A percentile compares a stretch with the other conserved stretches of the same genome.
Evolutionary conservation across 1,139 yeast genomes (phyloP).

Genomic region (Kazachstania sp.): DNA sequence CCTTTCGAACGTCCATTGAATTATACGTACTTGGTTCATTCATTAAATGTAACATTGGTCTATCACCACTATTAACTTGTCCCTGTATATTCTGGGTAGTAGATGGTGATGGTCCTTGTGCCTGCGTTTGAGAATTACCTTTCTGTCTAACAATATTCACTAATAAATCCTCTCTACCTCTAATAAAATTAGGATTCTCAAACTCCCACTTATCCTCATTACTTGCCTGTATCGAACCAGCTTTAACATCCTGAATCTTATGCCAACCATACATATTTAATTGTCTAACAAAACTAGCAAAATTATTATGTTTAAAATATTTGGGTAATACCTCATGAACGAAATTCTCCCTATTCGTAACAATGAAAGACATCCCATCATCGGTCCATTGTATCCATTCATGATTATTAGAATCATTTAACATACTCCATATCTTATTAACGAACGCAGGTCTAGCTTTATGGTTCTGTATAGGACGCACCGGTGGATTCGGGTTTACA

Average conservation of each 20-base stretch:
- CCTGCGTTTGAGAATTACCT: conserved; percentile 11
- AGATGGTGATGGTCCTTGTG: too few species aligned
- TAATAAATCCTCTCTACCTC: conserved; percentile 62
- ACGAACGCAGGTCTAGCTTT: conserved; percentile 77
- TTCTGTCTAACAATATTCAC: conserved; percentile 57
- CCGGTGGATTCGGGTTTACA: not conserved
- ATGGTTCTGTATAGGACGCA: conserved; percentile 1
- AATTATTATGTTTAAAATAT: conserved; percentile 89
- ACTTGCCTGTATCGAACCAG: conserved; percentile 30
- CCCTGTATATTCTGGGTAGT: too few species aligned
- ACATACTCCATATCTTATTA: conserved; percentile 90
- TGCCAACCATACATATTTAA: conserved; percentile 98
- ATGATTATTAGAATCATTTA: conserved; percentile 64
- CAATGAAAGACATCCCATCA: conserved; percentile 80
- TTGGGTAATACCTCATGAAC: conserved; percentile 81
- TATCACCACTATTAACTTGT: not conserved
- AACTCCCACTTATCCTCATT: conserved; percentile 52
- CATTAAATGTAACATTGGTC: conserved; percentile 7
- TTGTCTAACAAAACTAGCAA: conserved; percentile 91
- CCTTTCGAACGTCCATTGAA: not conserved
- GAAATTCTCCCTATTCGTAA: conserved; percentile 75
- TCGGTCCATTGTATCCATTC: conserved; percentile 75
- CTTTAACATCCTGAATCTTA: conserved; percentile 53
- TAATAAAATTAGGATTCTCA: conserved; percentile 66
- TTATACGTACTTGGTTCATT: conserved; percentile 7